Evolutionary conservation across 148 eudicot genomes (phyloP).

Genomic region (Fagopyrum tataricum): DNA sequence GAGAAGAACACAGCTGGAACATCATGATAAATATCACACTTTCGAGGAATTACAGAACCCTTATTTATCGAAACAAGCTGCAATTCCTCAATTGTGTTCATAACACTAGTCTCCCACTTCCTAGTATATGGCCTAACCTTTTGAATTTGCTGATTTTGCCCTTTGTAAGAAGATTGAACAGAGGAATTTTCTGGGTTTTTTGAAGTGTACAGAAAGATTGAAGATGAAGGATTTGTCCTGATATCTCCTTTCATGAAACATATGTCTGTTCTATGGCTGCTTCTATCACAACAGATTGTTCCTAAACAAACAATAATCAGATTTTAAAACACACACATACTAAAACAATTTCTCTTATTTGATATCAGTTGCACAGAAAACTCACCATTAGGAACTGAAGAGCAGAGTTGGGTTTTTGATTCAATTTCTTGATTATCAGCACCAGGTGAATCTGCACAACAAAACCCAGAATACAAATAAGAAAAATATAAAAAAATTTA

Average conservation of each 20-base stretch:
- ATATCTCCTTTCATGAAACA: conserved; percentile 86
- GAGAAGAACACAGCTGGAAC: conserved; percentile 59
- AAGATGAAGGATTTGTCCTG: conserved; percentile 53
- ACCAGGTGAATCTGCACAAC: conserved; percentile 47
- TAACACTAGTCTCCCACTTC: conserved; percentile 71
- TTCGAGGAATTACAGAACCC: conserved; percentile 14
- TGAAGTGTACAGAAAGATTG: conserved; percentile 41
- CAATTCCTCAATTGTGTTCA: conserved; percentile 63
- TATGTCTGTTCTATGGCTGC: conserved; percentile 56
- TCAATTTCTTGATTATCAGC: conserved; percentile 24
- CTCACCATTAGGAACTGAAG: conserved; percentile 61
- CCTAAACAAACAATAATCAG: conserved; percentile 30
- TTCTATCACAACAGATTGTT: conserved; percentile 82
- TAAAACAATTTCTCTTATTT: not conserved
- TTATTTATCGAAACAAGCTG: conserved; percentile 42
- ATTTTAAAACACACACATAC: not conserved
- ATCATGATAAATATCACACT: conserved; percentile 58
- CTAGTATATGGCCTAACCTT: conserved; percentile 76
- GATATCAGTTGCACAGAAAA: not conserved
- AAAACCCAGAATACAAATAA: conserved; percentile 7
- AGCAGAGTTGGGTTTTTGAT: conserved; percentile 36
- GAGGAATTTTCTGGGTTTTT: not conserved
- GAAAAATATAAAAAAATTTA: not conserved
- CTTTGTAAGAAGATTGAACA: conserved; percentile 3
- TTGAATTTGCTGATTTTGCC: conserved; percentile 32